phyloP scores from a whole-genome alignment of 2,329 filamentous ascomycete genomes.

The Mollisiaceae sp. region DNA sequence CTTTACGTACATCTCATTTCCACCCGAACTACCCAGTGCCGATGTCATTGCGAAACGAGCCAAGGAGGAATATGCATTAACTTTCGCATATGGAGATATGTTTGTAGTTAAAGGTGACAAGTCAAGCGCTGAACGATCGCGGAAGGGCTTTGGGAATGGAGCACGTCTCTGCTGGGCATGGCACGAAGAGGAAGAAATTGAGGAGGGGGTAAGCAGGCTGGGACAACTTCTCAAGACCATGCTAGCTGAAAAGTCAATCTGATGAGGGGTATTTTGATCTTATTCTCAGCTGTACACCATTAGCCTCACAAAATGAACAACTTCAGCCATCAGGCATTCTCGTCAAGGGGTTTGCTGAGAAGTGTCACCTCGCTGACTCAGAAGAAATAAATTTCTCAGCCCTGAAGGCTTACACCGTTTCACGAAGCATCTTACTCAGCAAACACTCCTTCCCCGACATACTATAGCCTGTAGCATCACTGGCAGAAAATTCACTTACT shows the following conservation, averaged over 20 bases:
- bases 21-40: slow-evolving; percentile 38
- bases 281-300: neutral
- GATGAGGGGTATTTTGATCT: neutral
- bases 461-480: neutral
- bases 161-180: slow-evolving; percentile 62
- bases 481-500: neutral
- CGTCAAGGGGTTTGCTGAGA: neutral
- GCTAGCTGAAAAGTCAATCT: neutral
- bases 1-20: slow-evolving; percentile 67
- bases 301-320: neutral
- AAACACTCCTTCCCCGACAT: neutral
- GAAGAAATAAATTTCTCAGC: neutral
- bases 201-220: slow-evolving; percentile 61
- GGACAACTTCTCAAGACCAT: slow-evolving; percentile 10
- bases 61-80: slow-evolving; percentile 56
- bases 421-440: slow-evolving; percentile 2
- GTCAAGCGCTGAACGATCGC: slow-evolving; percentile 41
- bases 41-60: slow-evolving; percentile 47
- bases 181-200: slow-evolving; percentile 59
- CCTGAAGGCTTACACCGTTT: neutral
- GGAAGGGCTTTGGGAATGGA: slow-evolving; percentile 51
- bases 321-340: neutral
- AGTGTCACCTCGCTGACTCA: neutral
- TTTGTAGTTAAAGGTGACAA: slow-evolving; percentile 53
- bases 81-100: slow-evolving; percentile 49